Evolutionary conservation across 805 yeast genomes (phyloP).

Genomic region (Metschnikowia baotianmanensis): DNA sequence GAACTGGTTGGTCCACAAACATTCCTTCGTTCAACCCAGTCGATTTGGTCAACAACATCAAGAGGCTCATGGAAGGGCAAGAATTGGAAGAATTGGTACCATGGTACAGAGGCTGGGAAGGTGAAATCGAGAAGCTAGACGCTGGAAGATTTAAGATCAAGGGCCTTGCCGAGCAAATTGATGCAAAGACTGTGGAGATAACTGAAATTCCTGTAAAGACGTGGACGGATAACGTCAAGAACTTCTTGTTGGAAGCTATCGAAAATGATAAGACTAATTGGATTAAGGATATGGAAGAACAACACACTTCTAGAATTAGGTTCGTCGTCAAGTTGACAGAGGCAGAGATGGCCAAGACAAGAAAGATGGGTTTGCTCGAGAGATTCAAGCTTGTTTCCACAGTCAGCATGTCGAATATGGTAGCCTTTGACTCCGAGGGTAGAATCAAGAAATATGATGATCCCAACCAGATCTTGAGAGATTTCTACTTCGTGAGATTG

Average conservation of each 20-base stretch:
- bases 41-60: conserved; percentile 75
- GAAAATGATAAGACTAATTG: conserved; percentile 82
- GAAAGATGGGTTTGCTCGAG: conserved; percentile 73
- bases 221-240: conserved; percentile 93
- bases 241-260: conserved; percentile 70
- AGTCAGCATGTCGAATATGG: conserved; percentile 81
- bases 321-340: conserved; percentile 72
- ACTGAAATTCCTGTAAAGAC: conserved; percentile 89
- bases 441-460: conserved; percentile 78
- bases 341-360: conserved; percentile 82
- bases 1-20: conserved; percentile 97
- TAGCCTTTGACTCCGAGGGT: conserved; percentile 89
- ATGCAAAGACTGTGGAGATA: conserved; percentile 77
- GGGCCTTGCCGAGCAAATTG: conserved; percentile 80
- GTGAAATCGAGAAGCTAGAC: conserved; percentile 62
- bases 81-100: conserved; percentile 75
- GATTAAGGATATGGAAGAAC: conserved; percentile 94
- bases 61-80: conserved; percentile 69
- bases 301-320: conserved; percentile 77
- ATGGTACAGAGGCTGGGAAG: conserved; percentile 97
- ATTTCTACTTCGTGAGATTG: conserved; percentile 80
- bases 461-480: conserved; percentile 75
- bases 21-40: conserved; percentile 88
- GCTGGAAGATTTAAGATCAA: conserved; percentile 70
- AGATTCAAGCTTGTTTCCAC: conserved; percentile 74